Conservation (phyloP, 73 alveolate genomes). For the Durusdinium trenchii region DNA sequence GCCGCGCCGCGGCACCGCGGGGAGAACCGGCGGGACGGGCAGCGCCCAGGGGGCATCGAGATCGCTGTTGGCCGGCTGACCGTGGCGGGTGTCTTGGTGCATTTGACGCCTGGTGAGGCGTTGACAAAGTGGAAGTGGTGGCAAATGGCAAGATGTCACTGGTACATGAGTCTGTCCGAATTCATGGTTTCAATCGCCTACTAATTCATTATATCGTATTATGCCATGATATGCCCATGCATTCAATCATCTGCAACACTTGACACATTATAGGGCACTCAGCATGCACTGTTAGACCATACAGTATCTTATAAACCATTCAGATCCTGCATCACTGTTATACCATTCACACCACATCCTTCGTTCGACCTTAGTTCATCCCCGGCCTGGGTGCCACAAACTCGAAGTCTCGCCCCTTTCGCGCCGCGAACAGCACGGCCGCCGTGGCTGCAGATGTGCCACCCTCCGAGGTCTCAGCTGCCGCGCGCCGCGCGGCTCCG, state of each 20-base stretch:
- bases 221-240: neutral
- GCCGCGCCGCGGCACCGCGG: neutral
- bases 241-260: neutral
- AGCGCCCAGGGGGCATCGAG: neutral
- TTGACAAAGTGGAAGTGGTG: too few species aligned
- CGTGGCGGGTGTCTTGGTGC: neutral
- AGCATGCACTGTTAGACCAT: neutral
- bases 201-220: neutral
- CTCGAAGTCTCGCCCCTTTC: neutral
- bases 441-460: slow-evolving; percentile 26
- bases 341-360: too few species aligned
- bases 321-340: neutral
- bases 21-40: neutral
- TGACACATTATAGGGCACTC: neutral
- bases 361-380: neutral
- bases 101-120: slow-evolving; percentile 12
- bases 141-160: neutral
- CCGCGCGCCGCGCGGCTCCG: slow-evolving; percentile 37
- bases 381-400: neutral
- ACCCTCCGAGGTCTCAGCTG: neutral
- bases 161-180: neutral
- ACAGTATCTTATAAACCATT: too few species aligned
- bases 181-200: too few species aligned
- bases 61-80: slow-evolving; percentile 1
- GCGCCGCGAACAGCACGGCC: neutral